Evolutionary conservation across 192 early-diverging fungal species (phyloP), one percentile per base, ranked within the genome.

Genomic region (Phycomyces nitens): DNA sequence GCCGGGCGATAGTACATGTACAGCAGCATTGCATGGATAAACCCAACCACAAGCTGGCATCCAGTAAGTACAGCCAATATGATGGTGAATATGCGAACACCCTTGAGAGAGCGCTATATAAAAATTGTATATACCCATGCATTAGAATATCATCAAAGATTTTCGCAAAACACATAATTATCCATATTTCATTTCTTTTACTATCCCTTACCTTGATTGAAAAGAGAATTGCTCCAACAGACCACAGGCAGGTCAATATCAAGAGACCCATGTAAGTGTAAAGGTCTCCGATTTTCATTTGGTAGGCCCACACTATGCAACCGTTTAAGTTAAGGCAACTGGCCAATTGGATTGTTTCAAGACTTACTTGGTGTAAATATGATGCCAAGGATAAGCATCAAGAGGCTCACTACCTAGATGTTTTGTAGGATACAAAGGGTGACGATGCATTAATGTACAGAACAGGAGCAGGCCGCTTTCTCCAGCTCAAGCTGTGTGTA

Each of bases 21-120:
- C 0, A 68, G 16, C 41, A 68, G 18, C 20, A 42, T 43, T 16
- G 53, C 47, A 49, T 68, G 66, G n/a, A 68, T 52, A 22, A 53
- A 49, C 2, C 66, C 59, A 44, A 54, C 51, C 18, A 68, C 29
- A 34, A 56, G 38, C 42, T 61, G 66, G 10, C 52, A n/a, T 39
- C 27, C 5, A 6, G 38, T 22, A 29, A 44, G 9, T 11, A 54
- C 24, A 7, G 41, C 44, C 44, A 47, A n/a, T n/a, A 47, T 11
- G 12, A n/a, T 47, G 3, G 44, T 47, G 18, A 3, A 2, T 6
- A 18, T 47, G 11, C 44, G 44, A n/a, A 47, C 44, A 47, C 44
- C 44, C 18, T 47, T 47, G 18, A 2, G 5, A 6, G 44, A 47
- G 44, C 18, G 44, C 44, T 47, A 47, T 7, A 18, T 3, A 18